Evolutionary conservation across 495 filamentous ascomycete species (phyloP).

Genomic region (Choiromyces venosus): DNA sequence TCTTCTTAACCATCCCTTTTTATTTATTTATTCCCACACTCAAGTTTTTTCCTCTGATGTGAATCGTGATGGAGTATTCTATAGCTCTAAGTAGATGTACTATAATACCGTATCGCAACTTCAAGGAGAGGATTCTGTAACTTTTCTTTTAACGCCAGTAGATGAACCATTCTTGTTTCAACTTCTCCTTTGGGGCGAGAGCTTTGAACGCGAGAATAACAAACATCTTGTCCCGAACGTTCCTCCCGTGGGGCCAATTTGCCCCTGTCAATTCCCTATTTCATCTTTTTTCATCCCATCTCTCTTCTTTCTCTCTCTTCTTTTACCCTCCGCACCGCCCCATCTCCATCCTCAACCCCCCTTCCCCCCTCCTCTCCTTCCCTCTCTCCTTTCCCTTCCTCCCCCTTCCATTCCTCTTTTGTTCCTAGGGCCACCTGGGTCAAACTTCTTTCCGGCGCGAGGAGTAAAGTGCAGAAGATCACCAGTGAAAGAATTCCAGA

Average conservation of each 20-base stretch:
- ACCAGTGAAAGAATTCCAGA: conserved; percentile 35
- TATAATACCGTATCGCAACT: too few species aligned
- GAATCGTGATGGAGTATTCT: neutral
- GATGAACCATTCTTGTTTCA: neutral
- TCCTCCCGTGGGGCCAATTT: conserved; percentile 28
- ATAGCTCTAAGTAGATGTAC: neutral
- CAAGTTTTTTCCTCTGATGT: neutral
- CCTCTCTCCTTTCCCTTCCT: neutral
- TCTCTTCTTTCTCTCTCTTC: conserved; percentile 23
- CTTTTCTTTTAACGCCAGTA: neutral
- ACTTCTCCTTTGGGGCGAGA: neutral
- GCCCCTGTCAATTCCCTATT: conserved; percentile 26
- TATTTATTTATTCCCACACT: neutral
- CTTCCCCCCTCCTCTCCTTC: neutral
- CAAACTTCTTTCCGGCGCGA: conserved; percentile 36
- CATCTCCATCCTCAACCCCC: neutral
- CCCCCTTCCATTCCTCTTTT: conserved; percentile 12
- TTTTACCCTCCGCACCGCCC: conserved; percentile 4
- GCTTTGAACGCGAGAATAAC: conserved; percentile 26
- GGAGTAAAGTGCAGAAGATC: conserved; percentile 23
- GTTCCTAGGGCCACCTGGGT: conserved; percentile 26
- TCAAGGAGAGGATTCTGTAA: neutral
- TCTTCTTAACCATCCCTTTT: neutral
- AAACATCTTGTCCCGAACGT: conserved; percentile 22
- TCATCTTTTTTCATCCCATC: conserved; percentile 37